Evolutionary conservation across 768 basidiomycete genomes (phyloP).

Genomic region (Boletus sp.): DNA sequence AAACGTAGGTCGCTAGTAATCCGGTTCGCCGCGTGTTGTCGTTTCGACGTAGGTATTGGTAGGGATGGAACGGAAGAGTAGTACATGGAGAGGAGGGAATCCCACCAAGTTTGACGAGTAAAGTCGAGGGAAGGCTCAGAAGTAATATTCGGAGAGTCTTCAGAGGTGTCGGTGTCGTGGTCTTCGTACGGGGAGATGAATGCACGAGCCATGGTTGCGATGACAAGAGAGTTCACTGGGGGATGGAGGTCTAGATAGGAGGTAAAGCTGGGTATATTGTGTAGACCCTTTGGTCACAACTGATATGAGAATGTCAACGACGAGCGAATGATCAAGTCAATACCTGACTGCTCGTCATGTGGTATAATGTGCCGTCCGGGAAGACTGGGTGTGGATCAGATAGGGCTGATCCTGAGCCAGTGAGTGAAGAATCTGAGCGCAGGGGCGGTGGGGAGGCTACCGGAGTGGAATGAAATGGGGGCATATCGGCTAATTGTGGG

Average conservation of each 20-base stretch:
- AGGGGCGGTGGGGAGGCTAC: not conserved
- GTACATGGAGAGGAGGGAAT: constrained; percentile 60
- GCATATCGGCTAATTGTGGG: constrained; percentile 23
- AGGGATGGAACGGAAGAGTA: constrained; percentile 30
- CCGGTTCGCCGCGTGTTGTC: constrained; percentile 42
- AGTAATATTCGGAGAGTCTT: constrained; percentile 30
- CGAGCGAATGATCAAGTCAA: constrained; percentile 21
- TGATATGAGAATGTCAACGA: constrained; percentile 24
- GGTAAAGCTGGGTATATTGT: constrained; percentile 1
- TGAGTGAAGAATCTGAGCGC: not conserved
- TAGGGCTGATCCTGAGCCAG: constrained; percentile 6
- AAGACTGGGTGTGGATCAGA: constrained; percentile 9
- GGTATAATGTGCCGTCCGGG: constrained; percentile 9
- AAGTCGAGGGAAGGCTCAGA: constrained; percentile 63
- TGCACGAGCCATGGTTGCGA: not conserved
- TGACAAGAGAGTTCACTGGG: not conserved
- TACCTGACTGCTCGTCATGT: constrained; percentile 29
- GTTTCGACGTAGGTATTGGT: constrained; percentile 39
- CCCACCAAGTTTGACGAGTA: constrained; percentile 77
- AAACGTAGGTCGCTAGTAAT: constrained; percentile 60
- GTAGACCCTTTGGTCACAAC: constrained; percentile 23
- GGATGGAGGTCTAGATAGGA: constrained; percentile 2
- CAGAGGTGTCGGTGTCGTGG: constrained; percentile 9
- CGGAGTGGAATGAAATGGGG: constrained; percentile 12
- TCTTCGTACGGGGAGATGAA: constrained; percentile 14